Percentiles rank a stretch among this genome's conserved stretches.
phyloP scores from a whole-genome alignment of 306 rosid genomes.

The Medicago lupulina region DNA sequence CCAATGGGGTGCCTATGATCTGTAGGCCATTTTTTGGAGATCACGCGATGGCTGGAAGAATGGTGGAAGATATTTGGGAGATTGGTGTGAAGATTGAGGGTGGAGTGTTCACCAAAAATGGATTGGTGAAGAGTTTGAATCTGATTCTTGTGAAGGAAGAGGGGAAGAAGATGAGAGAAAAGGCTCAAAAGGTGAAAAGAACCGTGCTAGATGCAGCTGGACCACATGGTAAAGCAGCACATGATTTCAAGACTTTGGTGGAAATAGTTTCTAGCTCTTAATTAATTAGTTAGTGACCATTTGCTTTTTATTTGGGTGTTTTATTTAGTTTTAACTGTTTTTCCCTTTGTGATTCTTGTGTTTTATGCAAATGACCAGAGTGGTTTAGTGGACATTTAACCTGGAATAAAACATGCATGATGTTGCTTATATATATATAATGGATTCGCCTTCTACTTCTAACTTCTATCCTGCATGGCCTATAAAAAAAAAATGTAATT shows the following conservation, averaged over 20 bases:
- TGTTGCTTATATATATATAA: too few species aligned
- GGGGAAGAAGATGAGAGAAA: constrained; percentile 50
- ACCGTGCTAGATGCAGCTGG: constrained; percentile 38
- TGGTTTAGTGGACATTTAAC: too few species aligned
- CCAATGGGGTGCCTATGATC: constrained; percentile 60
- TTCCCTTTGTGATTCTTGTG: too few species aligned
- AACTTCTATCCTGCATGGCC: too few species aligned
- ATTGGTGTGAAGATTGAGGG: constrained; percentile 51
- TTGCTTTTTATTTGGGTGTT: constrained; percentile 6
- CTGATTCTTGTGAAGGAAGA: constrained; percentile 44
- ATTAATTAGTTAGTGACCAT: too few species aligned
- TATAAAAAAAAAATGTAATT: too few species aligned
- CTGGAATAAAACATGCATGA: too few species aligned
- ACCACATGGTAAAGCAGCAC: constrained; percentile 41
- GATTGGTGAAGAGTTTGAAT: constrained; percentile 49
- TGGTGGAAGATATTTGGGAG: constrained; percentile 57
- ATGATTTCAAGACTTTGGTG: constrained; percentile 41
- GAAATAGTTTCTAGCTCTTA: constrained; percentile 29
- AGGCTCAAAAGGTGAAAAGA: constrained; percentile 32
- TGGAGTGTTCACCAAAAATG: constrained; percentile 52
- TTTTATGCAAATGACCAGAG: too few species aligned
- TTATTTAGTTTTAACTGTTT: background rate
- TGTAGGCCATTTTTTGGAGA: constrained; percentile 61
- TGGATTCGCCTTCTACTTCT: too few species aligned
- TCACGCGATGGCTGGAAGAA: constrained; percentile 44